Base-by-base conservation (phyloP, 1,139 yeast genomes). In the Zygotorulaspora mrakii region DNA sequence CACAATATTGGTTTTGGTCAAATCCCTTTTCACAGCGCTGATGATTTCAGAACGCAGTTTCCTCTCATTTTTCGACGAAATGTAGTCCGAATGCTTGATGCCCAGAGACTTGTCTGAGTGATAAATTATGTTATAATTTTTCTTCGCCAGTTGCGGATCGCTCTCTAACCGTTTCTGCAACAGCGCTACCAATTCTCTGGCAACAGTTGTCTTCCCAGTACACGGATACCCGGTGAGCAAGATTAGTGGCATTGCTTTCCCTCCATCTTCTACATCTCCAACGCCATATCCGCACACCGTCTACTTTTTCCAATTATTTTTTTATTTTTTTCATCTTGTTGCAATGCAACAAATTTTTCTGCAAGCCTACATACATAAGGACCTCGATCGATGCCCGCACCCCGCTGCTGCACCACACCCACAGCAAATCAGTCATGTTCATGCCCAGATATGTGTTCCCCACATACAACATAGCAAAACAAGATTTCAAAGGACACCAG, bases 401-500 rank as follows among this genome's bases (percentile, higher is more conserved):
- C n/a, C n/a, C n/a, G n/a, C n/a, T n/a, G n/a, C n/a, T 25, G 20
- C n/a, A 11, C n/a, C 16, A 12, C 31, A 27, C 31, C 16, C 27
- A 5, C 27, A 22, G n/a, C 38, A 38, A 41, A 29, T 46, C 31
- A 45, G 35, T 8, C 11, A 28, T 28, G 18, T 64, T 62, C 47
- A 64, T 71, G 59, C 71, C 73, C 2, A 49, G 73, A 37, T 47
- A 53, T 35, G 65, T 37, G 60, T 77, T 84, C 50, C 96, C 96
- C 1, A 70, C 73, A 22, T 84, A 82, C 57, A 77, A 78, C 41
- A 74, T 88, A 11, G 72, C 80, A 0, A 63, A 82, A 24, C 78
- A 95, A 4, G 89, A 85, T 61, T 87, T 88, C 65, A 87, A 87
- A 53, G 96, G 96, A 10, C 96, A 89, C 59, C 97, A 91, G 57